Evolutionary conservation across 163 green algal genomes (phyloP).

Genomic region (Chlorella variabilis): DNA sequence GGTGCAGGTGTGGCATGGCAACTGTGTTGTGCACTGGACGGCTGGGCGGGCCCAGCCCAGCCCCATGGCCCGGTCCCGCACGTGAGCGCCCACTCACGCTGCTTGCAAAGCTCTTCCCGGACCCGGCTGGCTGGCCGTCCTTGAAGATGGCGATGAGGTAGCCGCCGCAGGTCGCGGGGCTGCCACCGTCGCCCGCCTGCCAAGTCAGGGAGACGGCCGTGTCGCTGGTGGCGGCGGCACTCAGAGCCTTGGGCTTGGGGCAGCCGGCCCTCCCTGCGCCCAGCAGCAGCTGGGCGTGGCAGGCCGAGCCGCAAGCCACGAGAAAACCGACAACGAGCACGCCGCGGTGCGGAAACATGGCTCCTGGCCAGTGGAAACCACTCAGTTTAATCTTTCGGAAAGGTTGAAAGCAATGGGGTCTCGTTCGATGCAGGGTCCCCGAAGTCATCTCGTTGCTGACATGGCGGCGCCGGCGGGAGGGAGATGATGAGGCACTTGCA

Average conservation of each 20-base stretch:
- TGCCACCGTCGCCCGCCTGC: not conserved
- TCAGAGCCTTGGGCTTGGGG: not conserved
- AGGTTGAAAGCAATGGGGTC: no score
- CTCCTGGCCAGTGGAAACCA: no score
- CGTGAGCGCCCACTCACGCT: not conserved
- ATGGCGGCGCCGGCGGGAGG: no score
- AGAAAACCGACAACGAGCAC: no score
- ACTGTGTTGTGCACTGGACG: not conserved
- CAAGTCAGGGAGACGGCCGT: not conserved
- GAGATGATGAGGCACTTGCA: no score
- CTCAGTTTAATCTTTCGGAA: no score
- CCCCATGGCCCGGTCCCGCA: not conserved
- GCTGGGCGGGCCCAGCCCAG: not conserved
- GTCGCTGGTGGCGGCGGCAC: not conserved
- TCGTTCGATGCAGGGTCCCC: no score
- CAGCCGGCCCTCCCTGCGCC: not conserved
- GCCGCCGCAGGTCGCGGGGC: not conserved
- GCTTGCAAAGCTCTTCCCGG: not conserved
- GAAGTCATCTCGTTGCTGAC: no score
- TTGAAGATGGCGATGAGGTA: not conserved
- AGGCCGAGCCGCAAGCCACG: no score
- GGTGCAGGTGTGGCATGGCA: not conserved
- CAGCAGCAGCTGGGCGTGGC: no score
- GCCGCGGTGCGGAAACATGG: no score
- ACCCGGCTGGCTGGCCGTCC: not conserved